These are phyloP conservation scores for Magnusiomyces clavatus DNA, from an alignment of 1,139 yeast genomes.

Conservation along the genomic window DNA sequence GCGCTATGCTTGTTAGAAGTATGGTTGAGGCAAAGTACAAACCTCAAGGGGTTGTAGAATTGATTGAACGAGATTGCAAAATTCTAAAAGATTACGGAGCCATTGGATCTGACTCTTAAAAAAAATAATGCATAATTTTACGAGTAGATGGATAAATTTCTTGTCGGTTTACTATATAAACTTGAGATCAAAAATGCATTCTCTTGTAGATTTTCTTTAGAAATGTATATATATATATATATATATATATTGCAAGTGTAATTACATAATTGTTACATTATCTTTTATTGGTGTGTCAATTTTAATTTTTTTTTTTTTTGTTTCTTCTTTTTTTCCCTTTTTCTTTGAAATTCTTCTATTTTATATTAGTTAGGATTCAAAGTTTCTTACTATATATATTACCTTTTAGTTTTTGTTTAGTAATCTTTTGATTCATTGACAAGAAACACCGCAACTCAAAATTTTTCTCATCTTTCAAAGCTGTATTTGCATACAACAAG, in stretches of 20 bases:
- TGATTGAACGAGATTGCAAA: conserved; percentile 48
- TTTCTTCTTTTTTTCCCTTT: background rate
- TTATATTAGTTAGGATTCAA: too few species aligned
- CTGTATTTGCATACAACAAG: too few species aligned
- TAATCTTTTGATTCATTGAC: too few species aligned
- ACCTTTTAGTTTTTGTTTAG: too few species aligned
- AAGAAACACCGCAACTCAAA: too few species aligned
- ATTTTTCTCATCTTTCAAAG: too few species aligned
- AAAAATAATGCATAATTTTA: background rate
- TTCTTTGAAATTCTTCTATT: background rate
- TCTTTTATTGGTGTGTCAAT: background rate
- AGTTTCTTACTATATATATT: too few species aligned
- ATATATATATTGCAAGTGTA: background rate
- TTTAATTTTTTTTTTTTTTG: background rate
- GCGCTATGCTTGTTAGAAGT: conserved; percentile 65
- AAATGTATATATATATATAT: background rate
- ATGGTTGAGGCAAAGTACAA: conserved; percentile 69
- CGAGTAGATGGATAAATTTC: background rate
- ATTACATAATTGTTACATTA: too few species aligned
- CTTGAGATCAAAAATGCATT: too few species aligned
- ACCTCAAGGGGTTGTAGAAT: conserved; percentile 52
- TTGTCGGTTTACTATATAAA: background rate
- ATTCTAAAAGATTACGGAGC: conserved; percentile 43
- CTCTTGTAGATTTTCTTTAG: background rate
- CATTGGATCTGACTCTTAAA: conserved; percentile 31